Conservation (phyloP, 192 early-diverging fungal species). For the Physocladia obscura region DNA sequence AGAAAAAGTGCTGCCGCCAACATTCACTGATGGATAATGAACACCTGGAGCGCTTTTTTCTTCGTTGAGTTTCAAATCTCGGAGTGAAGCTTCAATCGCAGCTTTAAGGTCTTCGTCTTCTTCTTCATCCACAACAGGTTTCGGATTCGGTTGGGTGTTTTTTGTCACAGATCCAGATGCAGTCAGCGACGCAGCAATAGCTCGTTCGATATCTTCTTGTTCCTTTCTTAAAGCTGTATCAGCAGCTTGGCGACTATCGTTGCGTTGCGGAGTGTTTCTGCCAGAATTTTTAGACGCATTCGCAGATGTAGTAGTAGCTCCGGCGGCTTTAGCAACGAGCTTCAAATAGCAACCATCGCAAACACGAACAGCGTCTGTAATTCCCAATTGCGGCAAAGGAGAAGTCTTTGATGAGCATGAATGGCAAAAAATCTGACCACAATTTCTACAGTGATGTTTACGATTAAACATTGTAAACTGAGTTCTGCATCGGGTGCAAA, state of each 20-base stretch:
- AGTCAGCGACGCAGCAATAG: conserved; percentile 41
- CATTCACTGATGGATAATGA: conserved; percentile 8
- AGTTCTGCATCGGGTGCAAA: conserved; percentile 92
- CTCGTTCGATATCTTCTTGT: conserved; percentile 45
- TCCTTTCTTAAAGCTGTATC: conserved; percentile 34
- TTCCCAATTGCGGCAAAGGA: conserved; percentile 81
- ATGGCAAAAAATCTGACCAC: conserved; percentile 90
- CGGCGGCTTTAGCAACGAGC: conserved; percentile 47
- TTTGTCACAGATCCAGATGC: conserved; percentile 9
- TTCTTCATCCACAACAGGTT: conserved; percentile 33
- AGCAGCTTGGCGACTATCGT: too few relatives aligned
- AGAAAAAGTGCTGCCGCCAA: conserved; percentile 12
- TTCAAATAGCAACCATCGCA: conserved; percentile 91
- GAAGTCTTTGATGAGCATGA: conserved; percentile 88
- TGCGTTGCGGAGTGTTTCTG: neutral
- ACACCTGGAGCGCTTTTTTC: neutral
- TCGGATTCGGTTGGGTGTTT: neutral
- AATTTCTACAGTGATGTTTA: conserved; percentile 98
- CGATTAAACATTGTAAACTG: conserved; percentile 91
- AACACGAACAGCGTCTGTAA: conserved; percentile 88
- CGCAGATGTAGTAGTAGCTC: conserved; percentile 14
- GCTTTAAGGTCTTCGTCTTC: conserved; percentile 89
- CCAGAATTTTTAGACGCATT: neutral
- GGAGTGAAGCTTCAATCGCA: conserved; percentile 89
- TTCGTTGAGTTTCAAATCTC: conserved; percentile 57